A percentile compares a stretch with the other conserved stretches of the same genome.
Conservation (phyloP, 2,329 filamentous ascomycete genomes). For the Pseudogymnoascus sp. region DNA sequence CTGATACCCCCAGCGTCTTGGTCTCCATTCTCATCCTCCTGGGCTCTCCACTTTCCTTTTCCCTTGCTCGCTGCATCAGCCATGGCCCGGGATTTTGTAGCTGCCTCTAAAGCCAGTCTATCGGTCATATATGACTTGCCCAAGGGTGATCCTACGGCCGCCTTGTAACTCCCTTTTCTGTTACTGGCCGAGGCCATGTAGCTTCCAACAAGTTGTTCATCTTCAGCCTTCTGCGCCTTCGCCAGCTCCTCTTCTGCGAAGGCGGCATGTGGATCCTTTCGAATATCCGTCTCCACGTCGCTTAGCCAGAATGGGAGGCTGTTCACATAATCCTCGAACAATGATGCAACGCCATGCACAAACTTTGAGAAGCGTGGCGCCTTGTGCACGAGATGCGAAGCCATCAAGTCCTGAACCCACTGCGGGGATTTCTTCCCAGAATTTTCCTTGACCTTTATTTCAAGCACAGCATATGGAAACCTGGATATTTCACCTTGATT, state of each 20-base stretch:
- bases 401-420: slow-evolving; percentile 89
- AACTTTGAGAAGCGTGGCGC: slow-evolving; percentile 94
- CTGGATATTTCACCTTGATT: slow-evolving; percentile 85
- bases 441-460: slow-evolving; percentile 78
- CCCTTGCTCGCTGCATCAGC: slow-evolving; percentile 26
- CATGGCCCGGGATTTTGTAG: slow-evolving; percentile 21
- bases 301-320: slow-evolving; percentile 93
- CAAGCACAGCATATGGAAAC: slow-evolving; percentile 85
- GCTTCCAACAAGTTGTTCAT: slow-evolving; percentile 83
- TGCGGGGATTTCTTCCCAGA: slow-evolving; percentile 60
- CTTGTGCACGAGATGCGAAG: slow-evolving; percentile 84
- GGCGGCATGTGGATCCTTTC: slow-evolving; percentile 81
- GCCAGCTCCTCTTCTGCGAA: slow-evolving; percentile 88
- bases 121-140: slow-evolving; percentile 59
- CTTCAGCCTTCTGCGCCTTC: slow-evolving; percentile 71
- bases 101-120: slow-evolving; percentile 41
- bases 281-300: slow-evolving; percentile 86
- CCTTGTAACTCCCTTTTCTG: slow-evolving; percentile 44
- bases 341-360: slow-evolving; percentile 80
- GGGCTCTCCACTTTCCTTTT: slow-evolving; percentile 14
- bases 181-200: slow-evolving; percentile 55
- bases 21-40: slow-evolving; percentile 28
- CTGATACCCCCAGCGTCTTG: slow-evolving; percentile 25
- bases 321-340: slow-evolving; percentile 96
- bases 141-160: slow-evolving; percentile 58